Base-by-base conservation (phyloP, 768 basidiomycete genomes). In the Pulveroboletus sp. region DNA sequence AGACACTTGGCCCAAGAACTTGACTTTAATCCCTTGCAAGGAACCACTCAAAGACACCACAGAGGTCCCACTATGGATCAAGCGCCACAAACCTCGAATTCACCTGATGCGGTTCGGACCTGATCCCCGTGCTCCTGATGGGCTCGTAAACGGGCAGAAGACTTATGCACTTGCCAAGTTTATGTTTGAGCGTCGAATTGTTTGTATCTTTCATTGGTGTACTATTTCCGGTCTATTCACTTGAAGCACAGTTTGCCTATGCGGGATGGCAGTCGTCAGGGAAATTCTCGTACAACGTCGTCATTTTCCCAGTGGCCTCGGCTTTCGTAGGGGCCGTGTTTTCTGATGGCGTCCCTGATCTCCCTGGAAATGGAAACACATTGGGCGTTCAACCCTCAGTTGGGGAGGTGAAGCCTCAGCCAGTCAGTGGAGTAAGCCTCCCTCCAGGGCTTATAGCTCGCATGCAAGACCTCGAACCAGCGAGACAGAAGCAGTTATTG, bases 251-350 rank as follows among this genome's bases (percentile, higher is more conserved):
- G 81, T 83, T 72, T 45, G 79, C 78, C 15, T 66, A 74, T 18
- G 71, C 74, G 6, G 71, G 74, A n/a, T 83, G 82, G 79, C 65
- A 63, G 9, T 73, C 76, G 2, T 67, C 63, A 11, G 79, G 77
- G 0, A 59, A 52, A 18, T 65, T 69, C n/a, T 72, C 73, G 27
- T 71, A 70, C 24, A 78, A 76, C 39, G 68, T 77, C 1, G 60
- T 84, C 10, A 62, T 84, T 18, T 79, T 84, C 51, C 63, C 76
- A 2, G 48, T 70, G 15, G 54, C 57, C 12, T 47, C 55, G 6
- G 55, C 54, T 18, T 64, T 82, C n/a, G 62, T 64, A 3, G 81
- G 75, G 18, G 75, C 74, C 0, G 70, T 78, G 52, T 85, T 83
- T 63, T 73, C 75, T 6, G 74, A 70, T 0, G 81, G 80, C 7